Percentiles rank a stretch among this genome's conserved stretches.
These are phyloP conservation scores for Taphrina wiesneri DNA, from an alignment of 1,139 yeast species.

Conservation along the genomic window DNA sequence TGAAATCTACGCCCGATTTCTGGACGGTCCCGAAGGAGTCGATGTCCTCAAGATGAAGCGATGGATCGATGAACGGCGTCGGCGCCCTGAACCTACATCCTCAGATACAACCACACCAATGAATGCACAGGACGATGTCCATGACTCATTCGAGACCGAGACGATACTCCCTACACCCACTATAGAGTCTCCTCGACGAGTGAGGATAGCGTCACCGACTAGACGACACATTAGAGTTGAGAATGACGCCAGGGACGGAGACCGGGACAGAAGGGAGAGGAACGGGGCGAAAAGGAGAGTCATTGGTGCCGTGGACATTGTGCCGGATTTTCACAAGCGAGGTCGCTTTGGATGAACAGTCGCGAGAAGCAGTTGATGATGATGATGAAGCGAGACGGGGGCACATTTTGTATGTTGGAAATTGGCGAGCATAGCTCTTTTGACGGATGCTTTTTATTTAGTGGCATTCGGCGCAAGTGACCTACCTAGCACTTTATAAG, in stretches of 20 bases:
- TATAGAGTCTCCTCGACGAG: not conserved
- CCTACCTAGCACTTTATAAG: no score
- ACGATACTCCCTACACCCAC: not conserved
- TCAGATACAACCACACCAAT: not conserved
- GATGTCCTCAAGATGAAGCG: slow-evolving; percentile 1
- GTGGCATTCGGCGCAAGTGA: not conserved
- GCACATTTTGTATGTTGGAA: not conserved
- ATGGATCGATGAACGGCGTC: slow-evolving; percentile 27
- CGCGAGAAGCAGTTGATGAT: not conserved
- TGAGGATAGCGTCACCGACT: not conserved
- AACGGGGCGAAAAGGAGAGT: slow-evolving; percentile 23
- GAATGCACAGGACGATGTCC: not conserved
- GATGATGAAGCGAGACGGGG: not conserved
- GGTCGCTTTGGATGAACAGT: slow-evolving; percentile 5
- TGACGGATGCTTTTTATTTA: not conserved
- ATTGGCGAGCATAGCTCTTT: not conserved
- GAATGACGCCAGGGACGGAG: not conserved
- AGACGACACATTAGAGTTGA: not conserved
- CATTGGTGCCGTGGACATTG: slow-evolving; percentile 1
- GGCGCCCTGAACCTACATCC: not conserved
- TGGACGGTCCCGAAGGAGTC: not conserved
- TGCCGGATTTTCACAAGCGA: slow-evolving; percentile 27
- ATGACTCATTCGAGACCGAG: not conserved
- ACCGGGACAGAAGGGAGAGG: slow-evolving; percentile 11
- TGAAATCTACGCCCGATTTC: slow-evolving; percentile 38